These are phyloP conservation scores for Sarocladium kiliense DNA, from an alignment of 2,329 filamentous ascomycete genomes.

Conservation along the genomic window DNA sequence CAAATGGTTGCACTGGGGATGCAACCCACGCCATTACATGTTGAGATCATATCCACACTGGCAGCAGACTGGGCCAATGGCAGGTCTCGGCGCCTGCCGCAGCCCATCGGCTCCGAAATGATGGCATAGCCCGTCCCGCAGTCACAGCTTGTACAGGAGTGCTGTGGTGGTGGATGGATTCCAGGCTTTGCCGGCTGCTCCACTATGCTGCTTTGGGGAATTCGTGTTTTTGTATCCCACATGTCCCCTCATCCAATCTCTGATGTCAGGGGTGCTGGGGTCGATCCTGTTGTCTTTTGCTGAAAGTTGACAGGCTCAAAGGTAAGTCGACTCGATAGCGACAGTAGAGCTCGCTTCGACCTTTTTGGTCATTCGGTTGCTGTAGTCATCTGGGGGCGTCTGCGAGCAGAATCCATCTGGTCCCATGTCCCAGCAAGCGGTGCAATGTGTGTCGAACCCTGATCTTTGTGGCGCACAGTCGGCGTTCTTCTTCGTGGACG, in stretches of 20 bases:
- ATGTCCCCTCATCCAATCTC: conserved; percentile 6
- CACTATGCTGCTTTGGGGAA: conserved; percentile 3
- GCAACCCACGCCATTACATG: background rate
- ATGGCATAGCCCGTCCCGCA: conserved; percentile 5
- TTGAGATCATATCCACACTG: background rate
- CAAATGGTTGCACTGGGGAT: background rate
- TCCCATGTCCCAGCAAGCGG: no score
- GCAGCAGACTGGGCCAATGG: background rate
- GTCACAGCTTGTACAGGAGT: background rate
- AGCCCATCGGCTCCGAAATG: conserved; percentile 7
- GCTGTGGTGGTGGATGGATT: background rate
- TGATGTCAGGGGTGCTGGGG: conserved; percentile 1
- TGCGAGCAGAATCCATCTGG: no score
- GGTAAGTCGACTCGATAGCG: background rate
- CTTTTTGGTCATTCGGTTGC: no score
- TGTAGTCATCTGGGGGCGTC: no score
- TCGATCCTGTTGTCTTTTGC: background rate
- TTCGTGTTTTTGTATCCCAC: conserved; percentile 1
- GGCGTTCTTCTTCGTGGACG: background rate
- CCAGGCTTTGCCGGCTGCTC: background rate
- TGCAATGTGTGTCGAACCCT: no score
- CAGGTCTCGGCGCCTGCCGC: background rate
- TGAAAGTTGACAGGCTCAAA: background rate
- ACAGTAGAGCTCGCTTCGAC: background rate
- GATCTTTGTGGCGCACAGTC: no score